A percentile compares a stretch with the other conserved stretches of the same genome.
phyloP scores from a whole-genome alignment of 83 land plant species.

The Diphasiastrum complanatum region DNA sequence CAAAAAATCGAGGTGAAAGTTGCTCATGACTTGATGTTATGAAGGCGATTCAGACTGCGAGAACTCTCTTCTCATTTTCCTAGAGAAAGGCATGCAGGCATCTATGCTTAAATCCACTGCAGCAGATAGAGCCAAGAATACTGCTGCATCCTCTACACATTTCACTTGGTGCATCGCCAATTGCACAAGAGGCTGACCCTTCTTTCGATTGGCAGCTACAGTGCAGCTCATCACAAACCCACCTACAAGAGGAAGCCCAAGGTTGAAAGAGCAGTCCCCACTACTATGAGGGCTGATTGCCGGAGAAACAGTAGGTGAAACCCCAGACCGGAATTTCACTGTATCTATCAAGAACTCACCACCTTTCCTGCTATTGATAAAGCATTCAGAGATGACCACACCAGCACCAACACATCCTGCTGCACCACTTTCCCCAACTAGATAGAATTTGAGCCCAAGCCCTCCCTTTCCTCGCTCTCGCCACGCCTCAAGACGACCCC shows the following conservation, averaged over 20 bases:
- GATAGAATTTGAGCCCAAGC: constrained; percentile 36
- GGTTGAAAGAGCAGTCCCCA: constrained; percentile 29
- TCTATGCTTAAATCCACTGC: constrained; percentile 55
- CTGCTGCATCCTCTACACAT: constrained; percentile 51
- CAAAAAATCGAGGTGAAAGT: too few species aligned
- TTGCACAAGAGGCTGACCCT: constrained; percentile 41
- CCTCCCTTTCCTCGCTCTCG: constrained; percentile 37
- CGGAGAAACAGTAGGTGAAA: constrained; percentile 24
- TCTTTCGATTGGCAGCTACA: constrained; percentile 26
- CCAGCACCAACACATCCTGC: constrained; percentile 27
- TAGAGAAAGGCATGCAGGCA: constrained; percentile 45
- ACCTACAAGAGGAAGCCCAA: constrained; percentile 21
- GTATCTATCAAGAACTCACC: constrained; percentile 47
- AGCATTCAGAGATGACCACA: constrained; percentile 40
- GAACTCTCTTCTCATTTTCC: constrained; percentile 44
- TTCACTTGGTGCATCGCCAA: constrained; percentile 42
- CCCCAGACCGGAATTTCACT: constrained; percentile 13
- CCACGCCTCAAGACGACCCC: constrained; percentile 83
- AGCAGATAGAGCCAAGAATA: constrained; percentile 50
- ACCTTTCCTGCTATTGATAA: constrained; percentile 32
- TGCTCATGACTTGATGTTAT: too few species aligned
- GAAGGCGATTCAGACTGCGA: too few species aligned
- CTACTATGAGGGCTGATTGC: constrained; percentile 34
- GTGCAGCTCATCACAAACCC: constrained; percentile 51
- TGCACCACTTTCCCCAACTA: constrained; percentile 30